Evolutionary conservation across 176 grass and related monocot species (phyloP).

Genomic region (Hordeum vulgare): DNA sequence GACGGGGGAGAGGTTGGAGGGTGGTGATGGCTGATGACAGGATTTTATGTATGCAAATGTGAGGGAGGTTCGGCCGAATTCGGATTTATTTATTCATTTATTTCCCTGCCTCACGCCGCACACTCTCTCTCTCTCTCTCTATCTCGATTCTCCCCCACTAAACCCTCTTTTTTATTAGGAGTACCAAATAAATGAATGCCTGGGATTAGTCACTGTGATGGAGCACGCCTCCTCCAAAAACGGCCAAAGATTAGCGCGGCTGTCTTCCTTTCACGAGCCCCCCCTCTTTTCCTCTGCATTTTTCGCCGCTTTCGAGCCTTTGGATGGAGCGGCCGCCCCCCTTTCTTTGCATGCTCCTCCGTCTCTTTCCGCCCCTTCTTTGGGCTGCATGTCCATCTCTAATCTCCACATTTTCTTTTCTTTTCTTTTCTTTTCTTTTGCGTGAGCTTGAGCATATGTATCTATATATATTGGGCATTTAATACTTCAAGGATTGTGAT

Average conservation of each 20-base stretch:
- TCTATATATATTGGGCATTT: neutral
- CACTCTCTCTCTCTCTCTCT: neutral
- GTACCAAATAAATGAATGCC: too few species aligned
- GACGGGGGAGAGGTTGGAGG: slow-evolving; percentile 13
- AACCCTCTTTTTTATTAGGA: slow-evolving; percentile 23
- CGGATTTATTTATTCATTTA: slow-evolving; percentile 48
- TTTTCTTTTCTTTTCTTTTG: neutral
- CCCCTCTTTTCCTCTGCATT: neutral
- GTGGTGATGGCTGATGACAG: too few species aligned
- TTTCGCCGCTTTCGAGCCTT: neutral
- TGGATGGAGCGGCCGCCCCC: neutral
- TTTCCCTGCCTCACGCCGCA: neutral
- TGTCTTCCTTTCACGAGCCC: slow-evolving; percentile 29
- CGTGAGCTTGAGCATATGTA: too few species aligned
- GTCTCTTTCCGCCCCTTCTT: neutral
- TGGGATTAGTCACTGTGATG: too few species aligned
- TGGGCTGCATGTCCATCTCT: too few species aligned
- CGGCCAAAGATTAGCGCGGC: slow-evolving; percentile 24
- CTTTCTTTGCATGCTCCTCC: slow-evolving; percentile 5
- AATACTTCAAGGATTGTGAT: neutral
- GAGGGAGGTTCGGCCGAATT: slow-evolving; percentile 47
- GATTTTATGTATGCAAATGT: too few species aligned
- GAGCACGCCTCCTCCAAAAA: slow-evolving; percentile 1
- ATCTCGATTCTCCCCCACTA: slow-evolving; percentile 35
- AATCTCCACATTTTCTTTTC: neutral